Conservation (phyloP, 768 basidiomycete species). For the Panus rudis region DNA sequence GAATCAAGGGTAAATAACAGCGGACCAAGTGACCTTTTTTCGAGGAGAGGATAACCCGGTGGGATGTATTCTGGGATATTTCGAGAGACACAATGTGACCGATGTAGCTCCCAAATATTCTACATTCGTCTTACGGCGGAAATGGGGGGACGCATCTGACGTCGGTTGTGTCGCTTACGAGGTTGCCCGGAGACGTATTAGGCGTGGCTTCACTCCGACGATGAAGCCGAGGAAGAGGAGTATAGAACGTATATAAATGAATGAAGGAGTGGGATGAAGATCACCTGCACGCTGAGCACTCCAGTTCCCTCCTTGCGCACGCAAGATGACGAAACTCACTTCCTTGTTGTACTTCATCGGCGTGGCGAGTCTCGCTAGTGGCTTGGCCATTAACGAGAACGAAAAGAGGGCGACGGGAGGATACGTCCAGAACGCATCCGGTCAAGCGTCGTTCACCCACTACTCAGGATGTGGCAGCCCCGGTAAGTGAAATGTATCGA, state of each 20-base stretch:
- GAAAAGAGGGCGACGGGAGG: constrained; percentile 36
- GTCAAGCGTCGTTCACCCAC: constrained; percentile 49
- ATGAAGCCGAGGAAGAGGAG: not conserved
- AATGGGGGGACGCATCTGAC: not conserved
- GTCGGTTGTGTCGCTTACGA: not conserved
- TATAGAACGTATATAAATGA: not conserved
- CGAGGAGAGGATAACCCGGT: too few species aligned
- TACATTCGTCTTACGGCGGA: not conserved
- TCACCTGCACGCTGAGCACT: too few species aligned
- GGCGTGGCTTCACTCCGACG: not conserved
- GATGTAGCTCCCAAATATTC: too few species aligned
- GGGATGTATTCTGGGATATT: too few species aligned
- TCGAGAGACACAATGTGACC: too few species aligned
- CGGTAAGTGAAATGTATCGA: constrained; percentile 25
- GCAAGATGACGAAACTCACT: constrained; percentile 5
- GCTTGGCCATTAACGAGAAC: not conserved
- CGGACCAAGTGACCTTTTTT: too few species aligned
- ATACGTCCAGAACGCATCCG: constrained; percentile 47
- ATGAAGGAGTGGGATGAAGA: not conserved
- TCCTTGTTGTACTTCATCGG: constrained; percentile 3
- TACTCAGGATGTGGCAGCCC: constrained; percentile 45
- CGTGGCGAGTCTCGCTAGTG: constrained; percentile 5
- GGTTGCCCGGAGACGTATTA: not conserved
- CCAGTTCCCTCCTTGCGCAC: not conserved
- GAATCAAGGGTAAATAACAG: too few species aligned